Base-by-base conservation (phyloP, 1,139 yeast genomes). In the Kurtzmaniella quercitrusa region DNA sequence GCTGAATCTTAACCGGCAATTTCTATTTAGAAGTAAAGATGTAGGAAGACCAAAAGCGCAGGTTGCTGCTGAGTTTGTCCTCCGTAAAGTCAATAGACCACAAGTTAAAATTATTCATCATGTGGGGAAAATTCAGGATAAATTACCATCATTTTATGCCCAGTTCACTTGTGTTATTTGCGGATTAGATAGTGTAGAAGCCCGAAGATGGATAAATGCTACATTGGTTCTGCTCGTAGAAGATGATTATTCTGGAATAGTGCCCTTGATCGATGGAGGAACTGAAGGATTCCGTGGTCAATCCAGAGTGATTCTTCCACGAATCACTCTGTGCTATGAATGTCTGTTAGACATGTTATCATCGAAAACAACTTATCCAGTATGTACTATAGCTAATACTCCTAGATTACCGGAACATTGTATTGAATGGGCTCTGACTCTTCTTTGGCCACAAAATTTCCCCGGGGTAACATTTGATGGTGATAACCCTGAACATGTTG, bases 201-300 rank as follows among this genome's bases (percentile, higher is more conserved):
- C 98, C 0, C 70, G 98, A 36, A 68, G 98, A 43, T 91, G 96
- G 95, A 85, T 91, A 49, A 93, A 91, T 61, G 82, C 88, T 15
- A 81, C 82, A 8, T 64, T 93, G 39, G 80, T 86, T 1, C 70
- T 79, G 4, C 55, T 88, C 56, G 87, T 85, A 6, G 81, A 76
- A 47, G 60, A 60, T 1, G 74, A 76, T 43, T 79, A 79, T 29
- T 77, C 76, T 40, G 63, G 65, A 10, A 64, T 87, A 27, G 84
- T 88, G 37, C 97, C 98, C 0, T 65, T 93, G 58, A 81, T 93
- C 27, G 98, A 93, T 58, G 98, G 98, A 2, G 98, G 98, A 2
- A 86, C 96, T 0, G 98, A 93, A 58, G 98, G 98, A 0, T 85
- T 93, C 57, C 77, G 88, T 51, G 98, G 98, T 3, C 97, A 93